Evolutionary conservation across 306 rosid species (phyloP), one percentile per base, ranked within the genome.

Genomic region (Casuarina equisetifolia): DNA sequence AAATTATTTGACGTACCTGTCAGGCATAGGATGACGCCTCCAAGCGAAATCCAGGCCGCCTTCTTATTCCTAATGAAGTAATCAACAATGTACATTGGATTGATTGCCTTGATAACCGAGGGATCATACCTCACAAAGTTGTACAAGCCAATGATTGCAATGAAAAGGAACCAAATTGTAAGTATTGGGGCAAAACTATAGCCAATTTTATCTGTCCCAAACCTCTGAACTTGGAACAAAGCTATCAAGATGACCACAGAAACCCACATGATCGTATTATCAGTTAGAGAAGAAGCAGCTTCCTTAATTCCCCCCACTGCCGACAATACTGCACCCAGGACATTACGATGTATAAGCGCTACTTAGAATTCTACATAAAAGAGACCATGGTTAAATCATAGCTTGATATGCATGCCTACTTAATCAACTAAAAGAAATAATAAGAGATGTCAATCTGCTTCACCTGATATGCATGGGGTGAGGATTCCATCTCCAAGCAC

Each of bases 21-120:
- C 2, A 79, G 79, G 76, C 79, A 77, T 10, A 87, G 59, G 25
- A 85, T 70, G 43, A 20, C 35, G 3, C 91, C 91, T 1, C 91
- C 85, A 66, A 87, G 89, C 32, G 87, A 85, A 58, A 83, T 54
- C 91, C 89, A 85, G 2, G 87, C 91, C 0, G 58, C 43, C 74
- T 82, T 85, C 66, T 80, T 71, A 46, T 82, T 85, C 74, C 78
- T 72, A 5, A 25, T 72, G 68, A 87, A 85, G 50, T 78, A 87
- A 0, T 63, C 7, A 2, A 64, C 13, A 35, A 87, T 84, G 59
- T 76, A 87, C 3, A 13, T 12, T 10, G 87, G 87, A 69, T 85
- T 84, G 16, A 87, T 0, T 48, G 87, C 89, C 66, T 51, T 73
- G n/a, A 84, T 45, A 12, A 84, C 77, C 4, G 71, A 2, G 2